Conservation (phyloP, 1,139 yeast genomes). For the Yamadazyma friedrichii region DNA sequence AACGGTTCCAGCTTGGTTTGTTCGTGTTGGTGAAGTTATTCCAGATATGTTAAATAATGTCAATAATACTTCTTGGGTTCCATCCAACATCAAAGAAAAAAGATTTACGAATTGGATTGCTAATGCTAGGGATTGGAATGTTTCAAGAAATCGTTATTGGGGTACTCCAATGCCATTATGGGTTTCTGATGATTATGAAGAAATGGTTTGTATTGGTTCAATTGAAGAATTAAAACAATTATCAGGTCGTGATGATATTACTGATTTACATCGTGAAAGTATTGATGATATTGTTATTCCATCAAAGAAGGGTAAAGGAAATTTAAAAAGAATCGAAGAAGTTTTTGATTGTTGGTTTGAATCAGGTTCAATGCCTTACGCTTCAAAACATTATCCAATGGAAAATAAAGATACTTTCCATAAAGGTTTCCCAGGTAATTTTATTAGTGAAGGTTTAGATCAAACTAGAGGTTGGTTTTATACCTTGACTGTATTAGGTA, state of each 20-base stretch:
- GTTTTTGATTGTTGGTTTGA: constrained; percentile 99
- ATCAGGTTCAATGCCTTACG: constrained; percentile 99
- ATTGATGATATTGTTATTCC: constrained; percentile 93
- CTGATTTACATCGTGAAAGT: constrained; percentile 90
- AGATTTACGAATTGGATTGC: constrained; percentile 97
- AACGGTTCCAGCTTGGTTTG: constrained; percentile 98
- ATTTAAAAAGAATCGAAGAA: constrained; percentile 86
- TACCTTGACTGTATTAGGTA: constrained; percentile 92
- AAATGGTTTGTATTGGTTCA: constrained; percentile 90
- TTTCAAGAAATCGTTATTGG: constrained; percentile 98
- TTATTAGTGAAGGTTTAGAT: constrained; percentile 97
- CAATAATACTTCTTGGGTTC: constrained; percentile 92
- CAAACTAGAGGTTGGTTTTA: constrained; percentile 99
- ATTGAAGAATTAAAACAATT: constrained; percentile 80
- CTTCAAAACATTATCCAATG: constrained; percentile 95
- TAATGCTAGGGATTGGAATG: constrained; percentile 98
- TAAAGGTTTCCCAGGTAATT: constrained; percentile 89
- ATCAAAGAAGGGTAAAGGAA: constrained; percentile 87
- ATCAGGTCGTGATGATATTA: constrained; percentile 76
- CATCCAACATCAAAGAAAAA: constrained; percentile 83
- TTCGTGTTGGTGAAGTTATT: constrained; percentile 79
- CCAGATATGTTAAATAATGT: constrained; percentile 90
- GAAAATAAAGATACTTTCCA: constrained; percentile 77
- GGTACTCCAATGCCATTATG: constrained; percentile 99
- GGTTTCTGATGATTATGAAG: constrained; percentile 93